Base-by-base conservation (phyloP, 768 basidiomycete species). In the Pleurotus djamor region DNA sequence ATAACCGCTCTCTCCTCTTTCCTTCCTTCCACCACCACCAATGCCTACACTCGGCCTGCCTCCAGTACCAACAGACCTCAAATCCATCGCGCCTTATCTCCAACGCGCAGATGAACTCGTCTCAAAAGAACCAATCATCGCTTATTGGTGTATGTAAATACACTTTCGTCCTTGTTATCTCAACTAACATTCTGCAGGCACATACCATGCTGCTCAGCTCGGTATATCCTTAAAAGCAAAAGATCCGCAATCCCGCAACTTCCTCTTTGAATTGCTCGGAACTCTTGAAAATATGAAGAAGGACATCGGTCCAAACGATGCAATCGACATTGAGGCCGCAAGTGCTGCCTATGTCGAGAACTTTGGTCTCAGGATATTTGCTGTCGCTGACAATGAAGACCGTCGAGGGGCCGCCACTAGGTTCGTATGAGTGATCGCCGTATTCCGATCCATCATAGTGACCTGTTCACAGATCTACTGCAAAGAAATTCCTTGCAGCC, bases 401-500 rank as follows among this genome's bases (percentile, higher is more conserved):
- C 78, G 96, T 48, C 81, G 75, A 12, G 94, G 90, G 1, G 79
- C 76, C 45, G 86, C 90, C 12, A 91, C 88, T 36, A 87, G 89
- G 92, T 94, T 66, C 57, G 78, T 54, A 13, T 45, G 21, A 51
- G n/a, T n/a, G n/a, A n/a, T n/a, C n/a, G n/a, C 12, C 58, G 17
- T 16, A 9, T 21, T 4, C 32, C 14, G n/a, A 2, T 2, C 36
- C 35, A 10, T 33, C 37, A n/a, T n/a, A n/a, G n/a, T n/a, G n/a
- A n/a, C n/a, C n/a, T n/a, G n/a, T n/a, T 48, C 10, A 13, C 65
- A 96, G 94, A 69, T 82, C 85, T 16, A 98, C 96, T 1, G 94
- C 96, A 4, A 91, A 90, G 69, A 96, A 96, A 72, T 98, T 98
- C 71, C 79, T 98, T 3, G 96, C 94, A 12, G 94, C 96, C 34